Conservation (phyloP, 306 rosid species). For the Castanospermum australe region DNA sequence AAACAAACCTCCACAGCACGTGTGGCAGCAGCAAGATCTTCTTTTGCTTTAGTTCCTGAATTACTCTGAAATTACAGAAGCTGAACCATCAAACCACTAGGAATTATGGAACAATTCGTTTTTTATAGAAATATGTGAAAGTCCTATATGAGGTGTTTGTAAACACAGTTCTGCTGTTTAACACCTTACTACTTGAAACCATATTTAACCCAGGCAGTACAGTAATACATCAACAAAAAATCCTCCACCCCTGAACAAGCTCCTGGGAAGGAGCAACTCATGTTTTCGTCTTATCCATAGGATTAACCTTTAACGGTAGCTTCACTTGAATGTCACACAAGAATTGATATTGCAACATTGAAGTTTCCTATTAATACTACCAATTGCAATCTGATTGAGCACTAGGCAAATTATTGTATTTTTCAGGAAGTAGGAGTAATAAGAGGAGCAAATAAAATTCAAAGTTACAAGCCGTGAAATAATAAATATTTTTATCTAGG, state of each 20-base stretch:
- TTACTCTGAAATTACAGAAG: slow-evolving; percentile 54
- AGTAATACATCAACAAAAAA: background rate
- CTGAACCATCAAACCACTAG: slow-evolving; percentile 1
- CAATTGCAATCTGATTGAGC: background rate
- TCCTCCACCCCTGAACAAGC: background rate
- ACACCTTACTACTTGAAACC: background rate
- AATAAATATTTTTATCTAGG: background rate
- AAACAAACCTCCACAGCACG: slow-evolving; percentile 59
- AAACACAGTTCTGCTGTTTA: background rate
- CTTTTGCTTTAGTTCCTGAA: slow-evolving; percentile 73
- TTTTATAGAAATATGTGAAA: background rate
- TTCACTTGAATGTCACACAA: background rate
- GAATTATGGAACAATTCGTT: background rate
- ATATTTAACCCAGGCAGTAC: background rate
- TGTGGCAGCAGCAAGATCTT: slow-evolving; percentile 81
- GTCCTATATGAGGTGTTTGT: background rate
- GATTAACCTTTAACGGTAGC: background rate
- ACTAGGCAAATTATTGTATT: background rate
- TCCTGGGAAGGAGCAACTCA: too few species aligned
- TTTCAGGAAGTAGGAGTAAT: background rate
- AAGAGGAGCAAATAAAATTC: background rate
- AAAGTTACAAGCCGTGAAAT: background rate
- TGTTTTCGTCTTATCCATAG: background rate
- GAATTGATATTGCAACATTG: background rate
- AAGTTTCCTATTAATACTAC: background rate